These are phyloP conservation scores for Microbotryum saponariae DNA, from an alignment of 1,284 basidiomycete species.

Conservation along the genomic window DNA sequence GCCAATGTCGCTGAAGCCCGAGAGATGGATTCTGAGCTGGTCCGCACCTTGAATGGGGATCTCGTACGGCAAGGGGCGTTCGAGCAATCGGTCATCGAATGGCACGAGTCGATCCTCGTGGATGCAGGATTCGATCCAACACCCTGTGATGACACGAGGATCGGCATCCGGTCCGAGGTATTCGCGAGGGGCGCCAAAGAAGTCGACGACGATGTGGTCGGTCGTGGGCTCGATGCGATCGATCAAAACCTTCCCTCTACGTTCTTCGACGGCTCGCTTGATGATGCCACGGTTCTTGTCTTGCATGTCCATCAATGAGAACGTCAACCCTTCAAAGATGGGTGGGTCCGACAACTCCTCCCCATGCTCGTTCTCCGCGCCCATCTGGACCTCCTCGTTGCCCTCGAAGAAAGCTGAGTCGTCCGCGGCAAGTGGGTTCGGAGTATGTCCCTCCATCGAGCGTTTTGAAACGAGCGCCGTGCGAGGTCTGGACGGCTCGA, in stretches of 20 bases:
- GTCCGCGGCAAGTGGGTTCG: conserved; percentile 3
- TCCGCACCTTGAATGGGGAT: conserved; percentile 12
- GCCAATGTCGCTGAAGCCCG: conserved; percentile 9
- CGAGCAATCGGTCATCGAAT: conserved; percentile 9
- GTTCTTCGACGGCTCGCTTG: background rate
- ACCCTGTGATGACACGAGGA: conserved; percentile 16
- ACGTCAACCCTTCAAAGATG: conserved; percentile 11
- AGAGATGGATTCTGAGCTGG: conserved; percentile 11
- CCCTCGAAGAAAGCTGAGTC: conserved; percentile 27
- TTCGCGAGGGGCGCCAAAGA: conserved; percentile 2
- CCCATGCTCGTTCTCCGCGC: background rate
- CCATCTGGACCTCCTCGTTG: background rate
- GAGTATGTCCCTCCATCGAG: background rate
- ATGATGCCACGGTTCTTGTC: background rate
- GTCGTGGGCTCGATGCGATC: conserved; percentile 1
- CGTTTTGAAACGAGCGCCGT: background rate
- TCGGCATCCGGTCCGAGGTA: background rate
- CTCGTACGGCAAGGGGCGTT: conserved; percentile 15
- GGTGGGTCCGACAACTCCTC: background rate
- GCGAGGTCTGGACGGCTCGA: background rate
- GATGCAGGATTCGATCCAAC: conserved; percentile 29
- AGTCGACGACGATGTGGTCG: conserved; percentile 10
- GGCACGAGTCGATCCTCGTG: conserved; percentile 1
- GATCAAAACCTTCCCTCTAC: conserved; percentile 1
- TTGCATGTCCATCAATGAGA: conserved; percentile 11